These are phyloP conservation scores for Petunia axillaris DNA, from an alignment of 257 asterid genomes.

Conservation along the genomic window DNA sequence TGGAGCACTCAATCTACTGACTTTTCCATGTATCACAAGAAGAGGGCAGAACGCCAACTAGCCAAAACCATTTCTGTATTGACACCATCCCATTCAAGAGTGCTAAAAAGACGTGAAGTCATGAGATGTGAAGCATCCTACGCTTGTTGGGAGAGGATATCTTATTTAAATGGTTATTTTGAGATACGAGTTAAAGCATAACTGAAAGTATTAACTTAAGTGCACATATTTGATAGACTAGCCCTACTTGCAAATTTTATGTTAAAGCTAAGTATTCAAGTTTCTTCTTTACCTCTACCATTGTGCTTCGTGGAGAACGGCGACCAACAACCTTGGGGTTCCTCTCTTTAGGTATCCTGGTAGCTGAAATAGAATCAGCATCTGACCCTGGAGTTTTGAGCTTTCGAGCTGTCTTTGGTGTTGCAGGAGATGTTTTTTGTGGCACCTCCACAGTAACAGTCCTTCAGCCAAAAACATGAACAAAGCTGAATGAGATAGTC, in stretches of 20 bases:
- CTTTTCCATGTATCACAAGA: not conserved
- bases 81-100: not conserved
- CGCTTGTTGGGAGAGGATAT: not conserved
- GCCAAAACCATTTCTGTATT: not conserved
- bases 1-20: not conserved
- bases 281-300: conserved; percentile 54
- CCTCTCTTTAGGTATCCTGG: conserved; percentile 62
- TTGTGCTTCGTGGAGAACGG: conserved; percentile 69
- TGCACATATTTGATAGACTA: not conserved
- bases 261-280: not conserved
- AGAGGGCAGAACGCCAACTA: not conserved
- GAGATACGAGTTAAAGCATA: not conserved
- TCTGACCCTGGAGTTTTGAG: conserved; percentile 49
- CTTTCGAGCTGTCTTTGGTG: conserved; percentile 56
- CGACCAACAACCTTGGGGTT: conserved; percentile 67
- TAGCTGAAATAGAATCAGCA: conserved; percentile 43
- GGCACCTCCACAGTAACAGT: conserved; percentile 61
- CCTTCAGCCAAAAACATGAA: conserved; percentile 36
- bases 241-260: not conserved
- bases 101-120: not conserved
- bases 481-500: not conserved
- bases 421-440: conserved; percentile 51
- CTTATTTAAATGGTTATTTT: not conserved
- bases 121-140: not conserved
- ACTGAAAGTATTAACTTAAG: not conserved